A percentile compares a stretch with the other conserved stretches of the same genome.
phyloP scores from a whole-genome alignment of 192 early-diverging fungal species.

The Phycomyces blakesleeanus region DNA sequence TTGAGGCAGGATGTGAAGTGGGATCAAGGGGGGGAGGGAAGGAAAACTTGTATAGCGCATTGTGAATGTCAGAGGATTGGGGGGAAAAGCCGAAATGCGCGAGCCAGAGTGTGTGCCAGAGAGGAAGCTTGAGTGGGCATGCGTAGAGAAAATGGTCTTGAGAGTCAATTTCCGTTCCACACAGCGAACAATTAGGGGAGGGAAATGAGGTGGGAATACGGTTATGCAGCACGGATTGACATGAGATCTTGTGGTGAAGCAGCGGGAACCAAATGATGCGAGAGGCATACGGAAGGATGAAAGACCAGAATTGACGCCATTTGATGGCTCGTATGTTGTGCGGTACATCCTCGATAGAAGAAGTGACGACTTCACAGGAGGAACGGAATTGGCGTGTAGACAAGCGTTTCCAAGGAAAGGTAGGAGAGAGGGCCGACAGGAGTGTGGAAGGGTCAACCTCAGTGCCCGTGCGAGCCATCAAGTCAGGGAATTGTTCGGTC shows the following conservation, averaged over 20 bases:
- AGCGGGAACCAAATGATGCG: constrained; percentile 3
- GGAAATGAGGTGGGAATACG: neutral
- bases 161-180: neutral
- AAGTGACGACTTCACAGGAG: neutral
- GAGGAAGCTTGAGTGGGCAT: neutral
- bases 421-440: neutral
- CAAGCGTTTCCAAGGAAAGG: neutral
- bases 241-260: neutral
- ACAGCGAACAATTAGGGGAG: neutral
- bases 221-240: neutral
- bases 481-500: neutral
- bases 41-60: neutral
- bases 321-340: no score
- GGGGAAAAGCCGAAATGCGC: neutral
- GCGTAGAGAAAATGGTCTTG: constrained; percentile 2
- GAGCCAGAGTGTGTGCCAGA: neutral
- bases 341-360: no score
- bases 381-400: neutral
- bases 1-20: neutral
- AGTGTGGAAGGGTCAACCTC: neutral
- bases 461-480: neutral
- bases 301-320: neutral
- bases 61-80: neutral
- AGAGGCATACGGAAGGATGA: neutral
- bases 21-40: neutral